phyloP scores from a whole-genome alignment of 352 stramenopile genomes.

The Phytopythium boreale region DNA sequence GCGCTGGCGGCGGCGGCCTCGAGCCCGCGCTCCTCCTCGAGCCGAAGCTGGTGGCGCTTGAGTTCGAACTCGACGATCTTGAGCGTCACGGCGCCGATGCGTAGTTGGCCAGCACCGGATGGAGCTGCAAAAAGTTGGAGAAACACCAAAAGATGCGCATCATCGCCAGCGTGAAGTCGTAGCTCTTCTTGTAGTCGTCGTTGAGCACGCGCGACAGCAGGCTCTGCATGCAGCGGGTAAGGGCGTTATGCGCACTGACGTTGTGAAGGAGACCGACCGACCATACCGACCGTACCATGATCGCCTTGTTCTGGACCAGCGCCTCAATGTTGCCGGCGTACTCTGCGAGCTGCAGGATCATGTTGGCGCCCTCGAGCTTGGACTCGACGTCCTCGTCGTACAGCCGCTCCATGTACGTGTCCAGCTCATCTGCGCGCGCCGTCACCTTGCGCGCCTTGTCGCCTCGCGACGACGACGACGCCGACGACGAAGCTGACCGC shows the following conservation, averaged over 20 bases:
- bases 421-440: conserved; percentile 74
- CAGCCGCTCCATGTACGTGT: conserved; percentile 93
- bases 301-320: conserved; percentile 92
- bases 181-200: conserved; percentile 94
- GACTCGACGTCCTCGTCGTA: conserved; percentile 91
- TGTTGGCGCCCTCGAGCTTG: conserved; percentile 85
- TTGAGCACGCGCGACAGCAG: conserved; percentile 92
- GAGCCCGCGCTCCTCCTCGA: conserved; percentile 65
- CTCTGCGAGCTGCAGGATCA: conserved; percentile 90
- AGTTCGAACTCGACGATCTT: conserved; percentile 95
- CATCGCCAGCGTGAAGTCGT: conserved; percentile 93
- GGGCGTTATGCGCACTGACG: not conserved
- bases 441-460: conserved; percentile 53
- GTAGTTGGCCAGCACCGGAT: conserved; percentile 91
- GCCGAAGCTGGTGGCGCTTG: conserved; percentile 80
- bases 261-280: too few relatives aligned
- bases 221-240: conserved; percentile 29
- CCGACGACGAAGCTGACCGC: not conserved
- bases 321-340: conserved; percentile 89
- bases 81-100: conserved; percentile 92
- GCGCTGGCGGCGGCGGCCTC: conserved; percentile 21
- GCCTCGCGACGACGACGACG: conserved; percentile 6
- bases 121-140: conserved; percentile 94
- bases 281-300: conserved; percentile 76
- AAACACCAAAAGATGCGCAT: conserved; percentile 95